phyloP scores from a whole-genome alignment of 306 rosid genomes.

The Spatholobus suberectus region DNA sequence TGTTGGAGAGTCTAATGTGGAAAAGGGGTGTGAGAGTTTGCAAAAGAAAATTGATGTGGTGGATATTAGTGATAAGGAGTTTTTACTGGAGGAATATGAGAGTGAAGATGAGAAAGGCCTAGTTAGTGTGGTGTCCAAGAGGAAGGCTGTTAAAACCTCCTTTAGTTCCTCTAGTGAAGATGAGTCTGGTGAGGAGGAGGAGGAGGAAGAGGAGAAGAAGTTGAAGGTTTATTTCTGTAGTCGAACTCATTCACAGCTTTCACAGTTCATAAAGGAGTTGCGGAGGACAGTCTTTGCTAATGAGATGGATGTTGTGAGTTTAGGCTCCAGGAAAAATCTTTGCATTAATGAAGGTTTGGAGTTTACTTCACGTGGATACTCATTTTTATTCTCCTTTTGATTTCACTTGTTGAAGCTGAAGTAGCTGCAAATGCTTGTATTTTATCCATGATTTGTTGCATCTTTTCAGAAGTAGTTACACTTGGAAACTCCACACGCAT shows the following conservation, averaged over 20 bases:
- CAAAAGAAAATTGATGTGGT: slow-evolving; percentile 39
- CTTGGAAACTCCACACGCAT: slow-evolving; percentile 73
- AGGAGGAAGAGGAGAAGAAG: slow-evolving; percentile 57
- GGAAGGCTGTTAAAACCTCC: slow-evolving; percentile 57
- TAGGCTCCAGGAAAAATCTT: slow-evolving; percentile 88
- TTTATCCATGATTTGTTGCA: slow-evolving; percentile 33
- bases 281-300: slow-evolving; percentile 70
- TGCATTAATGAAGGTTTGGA: slow-evolving; percentile 83
- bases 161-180: slow-evolving; percentile 76
- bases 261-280: slow-evolving; percentile 87
- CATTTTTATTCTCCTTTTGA: neutral
- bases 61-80: slow-evolving; percentile 70
- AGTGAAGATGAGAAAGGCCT: slow-evolving; percentile 69
- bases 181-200: slow-evolving; percentile 51
- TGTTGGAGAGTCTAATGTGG: slow-evolving; percentile 40
- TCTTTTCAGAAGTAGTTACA: slow-evolving; percentile 65
- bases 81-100: slow-evolving; percentile 81
- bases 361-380: slow-evolving; percentile 9
- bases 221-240: slow-evolving; percentile 85
- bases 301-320: slow-evolving; percentile 71
- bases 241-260: slow-evolving; percentile 95
- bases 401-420: slow-evolving; percentile 6
- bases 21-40: slow-evolving; percentile 43
- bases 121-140: slow-evolving; percentile 54
- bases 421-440: slow-evolving; percentile 24